Evolutionary conservation across 2,329 filamentous ascomycete genomes (phyloP).

Genomic region (Cyclaneusma minus): DNA sequence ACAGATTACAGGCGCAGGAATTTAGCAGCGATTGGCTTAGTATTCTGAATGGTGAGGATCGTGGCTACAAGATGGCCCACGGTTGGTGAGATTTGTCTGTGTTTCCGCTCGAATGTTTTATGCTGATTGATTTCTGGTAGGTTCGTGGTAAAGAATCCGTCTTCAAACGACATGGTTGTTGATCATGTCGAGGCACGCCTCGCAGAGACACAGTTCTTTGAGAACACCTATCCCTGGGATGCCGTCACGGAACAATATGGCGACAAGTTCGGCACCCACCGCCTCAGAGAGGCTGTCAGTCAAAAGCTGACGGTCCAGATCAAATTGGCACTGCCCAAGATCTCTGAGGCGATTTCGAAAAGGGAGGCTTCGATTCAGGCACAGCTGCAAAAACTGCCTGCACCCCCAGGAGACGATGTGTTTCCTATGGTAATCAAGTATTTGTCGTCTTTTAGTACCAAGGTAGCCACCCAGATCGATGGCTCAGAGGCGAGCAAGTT

Average conservation of each 20-base stretch:
- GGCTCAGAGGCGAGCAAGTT: conserved; percentile 36
- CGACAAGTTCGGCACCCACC: conserved; percentile 34
- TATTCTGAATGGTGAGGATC: conserved; percentile 42
- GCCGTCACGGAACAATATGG: conserved; percentile 21
- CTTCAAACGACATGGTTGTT: conserved; percentile 1
- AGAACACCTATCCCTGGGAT: conserved; percentile 25
- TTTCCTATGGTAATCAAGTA: conserved; percentile 47
- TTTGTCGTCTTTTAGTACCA: conserved; percentile 38
- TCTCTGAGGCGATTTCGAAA: conserved; percentile 22
- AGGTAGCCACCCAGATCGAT: conserved; percentile 36
- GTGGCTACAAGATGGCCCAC: not conserved
- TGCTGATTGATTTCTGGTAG: conserved; percentile 54
- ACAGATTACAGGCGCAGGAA: conserved; percentile 42
- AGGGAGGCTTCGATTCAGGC: conserved; percentile 34
- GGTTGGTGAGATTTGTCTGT: too few relatives aligned
- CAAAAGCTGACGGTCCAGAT: conserved; percentile 28
- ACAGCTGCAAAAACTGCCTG: conserved; percentile 43
- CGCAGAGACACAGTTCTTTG: conserved; percentile 35
- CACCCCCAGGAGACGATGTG: conserved; percentile 48
- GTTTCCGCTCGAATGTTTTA: conserved; percentile 45
- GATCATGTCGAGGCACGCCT: conserved; percentile 29
- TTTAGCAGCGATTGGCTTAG: conserved; percentile 41
- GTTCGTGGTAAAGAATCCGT: conserved; percentile 22
- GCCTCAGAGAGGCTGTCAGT: conserved; percentile 31
- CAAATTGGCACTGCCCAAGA: conserved; percentile 20